Conservation (phyloP, 352 stramenopile species). For the Peronospora farinosa region DNA sequence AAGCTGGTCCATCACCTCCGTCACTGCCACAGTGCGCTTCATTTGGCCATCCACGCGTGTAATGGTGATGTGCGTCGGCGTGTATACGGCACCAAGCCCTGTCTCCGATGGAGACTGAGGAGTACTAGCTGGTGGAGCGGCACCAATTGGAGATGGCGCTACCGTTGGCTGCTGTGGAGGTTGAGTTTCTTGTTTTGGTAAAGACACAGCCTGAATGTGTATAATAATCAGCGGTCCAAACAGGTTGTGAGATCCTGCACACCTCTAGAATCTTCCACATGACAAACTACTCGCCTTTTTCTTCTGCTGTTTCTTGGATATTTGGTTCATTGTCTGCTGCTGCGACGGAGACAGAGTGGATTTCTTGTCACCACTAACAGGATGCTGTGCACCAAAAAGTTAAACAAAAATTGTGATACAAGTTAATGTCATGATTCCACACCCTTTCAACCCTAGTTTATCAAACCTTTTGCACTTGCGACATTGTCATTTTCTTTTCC, state of each 20-base stretch:
- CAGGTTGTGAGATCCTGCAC: constrained; percentile 6
- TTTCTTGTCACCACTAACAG: constrained; percentile 18
- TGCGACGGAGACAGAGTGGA: neutral
- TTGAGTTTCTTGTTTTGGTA: constrained; percentile 10
- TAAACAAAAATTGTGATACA: constrained; percentile 1
- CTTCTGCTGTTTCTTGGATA: constrained; percentile 8
- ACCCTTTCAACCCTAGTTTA: neutral
- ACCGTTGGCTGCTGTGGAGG: constrained; percentile 10
- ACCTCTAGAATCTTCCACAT: neutral
- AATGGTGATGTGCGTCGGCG: constrained; percentile 64
- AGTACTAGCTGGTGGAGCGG: constrained; percentile 4
- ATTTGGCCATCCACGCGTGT: constrained; percentile 67
- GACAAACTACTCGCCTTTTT: constrained; percentile 16
- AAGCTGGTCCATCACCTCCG: constrained; percentile 78
- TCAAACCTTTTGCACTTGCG: constrained; percentile 14
- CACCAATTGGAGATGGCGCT: neutral
- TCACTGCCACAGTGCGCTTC: constrained; percentile 64
- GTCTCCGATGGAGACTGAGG: constrained; percentile 26
- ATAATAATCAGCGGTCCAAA: constrained; percentile 3
- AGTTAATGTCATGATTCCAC: constrained; percentile 7
- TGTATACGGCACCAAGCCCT: constrained; percentile 53
- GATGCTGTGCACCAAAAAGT: no score
- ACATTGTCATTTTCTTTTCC: constrained; percentile 12
- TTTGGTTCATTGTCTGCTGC: neutral
- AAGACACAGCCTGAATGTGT: constrained; percentile 11